Base-by-base conservation (phyloP, 2,329 filamentous ascomycete genomes). In the Botrytis sinoallii region DNA sequence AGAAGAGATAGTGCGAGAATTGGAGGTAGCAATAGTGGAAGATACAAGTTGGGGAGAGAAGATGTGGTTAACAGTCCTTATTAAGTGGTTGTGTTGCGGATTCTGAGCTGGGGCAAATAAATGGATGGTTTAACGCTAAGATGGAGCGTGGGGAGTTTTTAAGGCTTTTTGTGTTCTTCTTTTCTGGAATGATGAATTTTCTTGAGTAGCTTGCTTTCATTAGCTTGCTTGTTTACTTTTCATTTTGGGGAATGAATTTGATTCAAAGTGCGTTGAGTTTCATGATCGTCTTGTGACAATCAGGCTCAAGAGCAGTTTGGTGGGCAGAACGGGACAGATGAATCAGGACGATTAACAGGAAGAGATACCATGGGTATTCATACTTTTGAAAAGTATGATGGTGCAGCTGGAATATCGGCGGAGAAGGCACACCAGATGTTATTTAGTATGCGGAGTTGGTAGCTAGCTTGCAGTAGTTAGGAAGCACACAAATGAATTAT, bases 21-120 rank as follows among this genome's bases (percentile, higher is more conserved):
- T 66, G 85, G 86, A 1, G 88, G 84, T 1, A 83, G 83, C 57
- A 83, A 86, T 35, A 90, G 88, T 75, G 87, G 88, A 2, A 86
- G 90, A 35, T 93, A 92, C 80, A 93, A 93, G 84, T 85, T 97
- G 66, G 90, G 91, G 70, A 90, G 89, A 81, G 92, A 94, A 60
- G 94, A 97, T 73, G 91, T 98, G 78, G 95, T 98, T 38, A 91
- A 97, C 80, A 87, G 88, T 52, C 86, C 88, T 20, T 91, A 87
- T 78, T 90, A 72, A 59, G 29, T n/a, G 63, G 20, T 42, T 42
- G n/a, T 14, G 29, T 5, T 46, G 12, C 12, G 38, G 7, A 22
- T 12, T 42, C 7, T 52, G 59, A 44, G 22, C 18, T 40, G 32
- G 25, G 32, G 46, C 14, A 57, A 29, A 32, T 18, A 20, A 16